These are phyloP conservation scores for Fusarium aywerte DNA, from an alignment of 2,329 filamentous ascomycete species.

Conservation along the genomic window DNA sequence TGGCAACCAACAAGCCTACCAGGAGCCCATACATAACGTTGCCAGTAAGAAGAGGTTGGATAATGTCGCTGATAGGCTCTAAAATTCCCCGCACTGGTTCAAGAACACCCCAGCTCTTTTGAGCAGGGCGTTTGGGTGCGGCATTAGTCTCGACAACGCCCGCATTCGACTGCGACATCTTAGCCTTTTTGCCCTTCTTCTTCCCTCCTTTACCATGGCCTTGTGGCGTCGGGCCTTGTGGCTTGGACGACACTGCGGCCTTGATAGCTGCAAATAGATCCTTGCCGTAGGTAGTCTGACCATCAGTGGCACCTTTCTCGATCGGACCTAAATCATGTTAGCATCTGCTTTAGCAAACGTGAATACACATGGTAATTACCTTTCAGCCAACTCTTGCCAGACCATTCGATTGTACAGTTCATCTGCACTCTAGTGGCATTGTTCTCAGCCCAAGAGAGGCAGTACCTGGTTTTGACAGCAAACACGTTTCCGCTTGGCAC, in stretches of 20 bases:
- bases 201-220: conserved; percentile 65
- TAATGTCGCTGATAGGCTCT: conserved; percentile 74
- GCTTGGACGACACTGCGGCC: conserved; percentile 74
- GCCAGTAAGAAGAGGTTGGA: conserved; percentile 77
- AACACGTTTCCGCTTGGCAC: conserved; percentile 96
- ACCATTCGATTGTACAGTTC: conserved; percentile 94
- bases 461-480: conserved; percentile 91
- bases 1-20: conserved; percentile 76
- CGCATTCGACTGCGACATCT: conserved; percentile 57
- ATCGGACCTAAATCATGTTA: conserved; percentile 76
- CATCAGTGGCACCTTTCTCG: conserved; percentile 93
- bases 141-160: conserved; percentile 55
- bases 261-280: conserved; percentile 81
- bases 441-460: conserved; percentile 88
- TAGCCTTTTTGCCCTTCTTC: conserved; percentile 69
- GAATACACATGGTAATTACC: conserved; percentile 63
- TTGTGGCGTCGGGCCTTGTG: conserved; percentile 59
- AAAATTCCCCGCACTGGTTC: conserved; percentile 79
- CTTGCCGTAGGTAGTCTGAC: conserved; percentile 84
- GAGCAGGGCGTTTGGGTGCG: conserved; percentile 55
- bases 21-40: conserved; percentile 83
- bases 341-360: conserved; percentile 13
- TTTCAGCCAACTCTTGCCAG: conserved; percentile 97
- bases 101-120: conserved; percentile 78
- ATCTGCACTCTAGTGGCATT: conserved; percentile 87